Conservation (phyloP, 2,329 filamentous ascomycete genomes). For the Sporothrix brasiliensis region DNA sequence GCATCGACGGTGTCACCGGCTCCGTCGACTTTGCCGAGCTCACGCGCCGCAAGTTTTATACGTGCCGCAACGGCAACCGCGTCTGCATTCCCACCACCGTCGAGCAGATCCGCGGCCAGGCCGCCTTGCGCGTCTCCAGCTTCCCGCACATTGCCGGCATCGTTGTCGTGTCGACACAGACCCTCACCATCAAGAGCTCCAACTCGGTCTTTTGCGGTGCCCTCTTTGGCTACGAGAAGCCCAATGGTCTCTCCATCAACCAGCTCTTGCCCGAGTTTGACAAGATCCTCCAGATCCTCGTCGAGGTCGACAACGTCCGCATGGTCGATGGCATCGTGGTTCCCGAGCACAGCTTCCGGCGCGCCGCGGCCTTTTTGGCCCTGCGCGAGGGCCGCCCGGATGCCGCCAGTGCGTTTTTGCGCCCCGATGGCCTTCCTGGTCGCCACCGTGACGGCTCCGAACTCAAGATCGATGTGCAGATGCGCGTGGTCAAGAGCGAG, state of each 20-base stretch:
- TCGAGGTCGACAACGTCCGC: slow-evolving; percentile 80
- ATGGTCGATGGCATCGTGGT: slow-evolving; percentile 94
- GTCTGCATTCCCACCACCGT: slow-evolving; percentile 85
- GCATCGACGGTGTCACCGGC: slow-evolving; percentile 68
- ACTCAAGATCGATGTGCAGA: slow-evolving; percentile 92
- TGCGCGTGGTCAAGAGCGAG: slow-evolving; percentile 93
- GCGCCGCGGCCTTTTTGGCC: slow-evolving; percentile 80
- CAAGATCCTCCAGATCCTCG: slow-evolving; percentile 76
- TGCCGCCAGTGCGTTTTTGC: slow-evolving; percentile 75
- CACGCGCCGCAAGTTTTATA: slow-evolving; percentile 74
- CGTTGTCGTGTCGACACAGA: slow-evolving; percentile 81
- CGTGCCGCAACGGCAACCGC: slow-evolving; percentile 74
- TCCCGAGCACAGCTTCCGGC: slow-evolving; percentile 91
- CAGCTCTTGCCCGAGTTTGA: slow-evolving; percentile 86
- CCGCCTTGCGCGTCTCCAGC: slow-evolving; percentile 82
- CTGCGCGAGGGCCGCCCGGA: slow-evolving; percentile 82
- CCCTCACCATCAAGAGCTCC: slow-evolving; percentile 81
- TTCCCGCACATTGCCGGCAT: slow-evolving; percentile 98
- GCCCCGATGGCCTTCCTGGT: slow-evolving; percentile 81
- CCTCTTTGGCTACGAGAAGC: slow-evolving; percentile 84
- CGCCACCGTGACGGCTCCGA: slow-evolving; percentile 88
- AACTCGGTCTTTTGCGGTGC: slow-evolving; percentile 94
- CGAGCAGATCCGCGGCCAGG: slow-evolving; percentile 68
- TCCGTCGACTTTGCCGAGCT: slow-evolving; percentile 79
- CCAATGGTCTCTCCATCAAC: slow-evolving; percentile 77